phyloP scores from a whole-genome alignment of 208 protist species.

The Phytomonas sp. region DNA sequence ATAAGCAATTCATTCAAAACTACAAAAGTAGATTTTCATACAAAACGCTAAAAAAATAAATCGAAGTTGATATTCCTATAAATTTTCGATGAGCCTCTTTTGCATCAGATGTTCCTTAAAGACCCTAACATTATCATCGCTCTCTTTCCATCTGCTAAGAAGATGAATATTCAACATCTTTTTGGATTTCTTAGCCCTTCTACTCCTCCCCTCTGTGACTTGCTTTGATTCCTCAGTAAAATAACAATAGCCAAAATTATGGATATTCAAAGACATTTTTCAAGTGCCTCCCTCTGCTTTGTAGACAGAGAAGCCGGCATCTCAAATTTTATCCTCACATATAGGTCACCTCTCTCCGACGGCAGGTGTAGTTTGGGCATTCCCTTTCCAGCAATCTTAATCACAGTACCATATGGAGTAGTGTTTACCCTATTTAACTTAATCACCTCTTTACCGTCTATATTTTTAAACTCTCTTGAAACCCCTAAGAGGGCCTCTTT shows the following conservation, averaged over 20 bases:
- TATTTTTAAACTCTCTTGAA: constrained; percentile 60
- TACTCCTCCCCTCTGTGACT: background rate
- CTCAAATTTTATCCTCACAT: constrained; percentile 68
- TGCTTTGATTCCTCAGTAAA: background rate
- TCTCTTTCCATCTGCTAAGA: background rate
- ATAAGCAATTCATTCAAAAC: background rate
- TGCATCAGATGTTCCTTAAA: background rate
- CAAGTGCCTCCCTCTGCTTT: constrained; percentile 25
- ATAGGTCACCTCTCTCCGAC: constrained; percentile 85
- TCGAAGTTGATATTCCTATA: background rate
- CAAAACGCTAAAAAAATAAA: background rate
- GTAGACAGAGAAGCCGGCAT: constrained; percentile 59
- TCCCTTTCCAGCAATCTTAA: constrained; percentile 78
- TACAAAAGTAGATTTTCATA: background rate
- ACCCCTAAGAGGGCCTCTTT: constrained; percentile 89
- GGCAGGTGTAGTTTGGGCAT: constrained; percentile 86
- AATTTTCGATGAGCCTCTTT: background rate
- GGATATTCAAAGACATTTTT: constrained; percentile 15
- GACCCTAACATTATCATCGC: background rate
- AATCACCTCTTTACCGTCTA: constrained; percentile 71
- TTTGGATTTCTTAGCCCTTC: background rate
- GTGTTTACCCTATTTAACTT: constrained; percentile 21
- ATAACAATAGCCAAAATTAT: constrained; percentile 2
- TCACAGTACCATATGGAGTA: constrained; percentile 58
- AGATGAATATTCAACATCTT: background rate